These are phyloP conservation scores for Monosporozyma aquatica DNA, from an alignment of 805 yeast genomes.

Conservation along the genomic window DNA sequence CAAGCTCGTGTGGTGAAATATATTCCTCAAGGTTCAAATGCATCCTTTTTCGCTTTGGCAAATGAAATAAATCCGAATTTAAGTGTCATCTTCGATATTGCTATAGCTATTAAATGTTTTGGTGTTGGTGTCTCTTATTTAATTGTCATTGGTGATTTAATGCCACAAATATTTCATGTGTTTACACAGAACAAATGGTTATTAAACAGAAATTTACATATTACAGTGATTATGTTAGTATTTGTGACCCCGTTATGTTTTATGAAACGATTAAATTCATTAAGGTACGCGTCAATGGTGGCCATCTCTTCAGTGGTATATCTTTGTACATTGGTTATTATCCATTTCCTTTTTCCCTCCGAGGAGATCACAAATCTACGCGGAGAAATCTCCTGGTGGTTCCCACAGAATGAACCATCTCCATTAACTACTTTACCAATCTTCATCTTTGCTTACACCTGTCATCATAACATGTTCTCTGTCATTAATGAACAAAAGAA, in stretches of 20 bases:
- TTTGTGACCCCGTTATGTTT: constrained; percentile 51
- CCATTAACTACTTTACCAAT: constrained; percentile 78
- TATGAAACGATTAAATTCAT: constrained; percentile 65
- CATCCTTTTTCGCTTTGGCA: constrained; percentile 56
- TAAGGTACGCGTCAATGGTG: constrained; percentile 75
- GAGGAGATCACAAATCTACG: constrained; percentile 25
- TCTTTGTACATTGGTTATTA: constrained; percentile 59
- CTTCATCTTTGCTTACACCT: constrained; percentile 88
- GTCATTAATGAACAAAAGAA: constrained; percentile 71
- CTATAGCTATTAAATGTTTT: constrained; percentile 62
- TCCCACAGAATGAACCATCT: constrained; percentile 38
- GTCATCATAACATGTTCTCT: constrained; percentile 92
- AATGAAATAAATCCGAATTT: constrained; percentile 52
- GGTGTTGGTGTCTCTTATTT: constrained; percentile 62
- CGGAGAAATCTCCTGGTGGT: constrained; percentile 42
- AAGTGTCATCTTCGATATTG: constrained; percentile 54
- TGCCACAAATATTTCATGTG: constrained; percentile 44
- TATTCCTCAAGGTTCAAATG: constrained; percentile 34
- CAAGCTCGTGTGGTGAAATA: constrained; percentile 51
- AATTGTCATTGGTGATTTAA: constrained; percentile 61
- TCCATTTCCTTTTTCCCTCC: constrained; percentile 44
- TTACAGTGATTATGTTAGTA: constrained; percentile 43
- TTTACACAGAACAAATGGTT: constrained; percentile 30
- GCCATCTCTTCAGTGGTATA: constrained; percentile 78
- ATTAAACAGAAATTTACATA: constrained; percentile 48